phyloP scores from a whole-genome alignment of 2,329 filamentous ascomycete genomes.

The Botrytis hyacinthi region DNA sequence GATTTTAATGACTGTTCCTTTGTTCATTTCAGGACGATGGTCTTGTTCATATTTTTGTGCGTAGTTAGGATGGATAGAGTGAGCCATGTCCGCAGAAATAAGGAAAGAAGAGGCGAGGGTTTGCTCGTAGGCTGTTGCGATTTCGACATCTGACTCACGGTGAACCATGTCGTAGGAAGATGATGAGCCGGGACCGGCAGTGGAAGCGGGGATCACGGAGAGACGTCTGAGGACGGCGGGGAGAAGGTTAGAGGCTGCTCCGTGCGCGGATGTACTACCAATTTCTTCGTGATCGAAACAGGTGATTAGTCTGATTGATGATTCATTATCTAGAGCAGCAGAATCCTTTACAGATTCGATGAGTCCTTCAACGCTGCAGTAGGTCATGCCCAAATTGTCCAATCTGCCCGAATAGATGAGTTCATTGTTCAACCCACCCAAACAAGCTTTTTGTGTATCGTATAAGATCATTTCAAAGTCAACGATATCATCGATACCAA shows the following conservation, averaged over 20 bases:
- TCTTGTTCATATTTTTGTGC: conserved; percentile 84
- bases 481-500: conserved; percentile 67
- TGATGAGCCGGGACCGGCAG: conserved; percentile 49
- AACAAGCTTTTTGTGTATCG: conserved; percentile 85
- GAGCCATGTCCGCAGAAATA: conserved; percentile 95
- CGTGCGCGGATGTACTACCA: conserved; percentile 87
- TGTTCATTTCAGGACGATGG: conserved; percentile 93
- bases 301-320: conserved; percentile 83
- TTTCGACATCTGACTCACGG: conserved; percentile 54
- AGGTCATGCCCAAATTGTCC: conserved; percentile 96
- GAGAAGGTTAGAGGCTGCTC: conserved; percentile 87
- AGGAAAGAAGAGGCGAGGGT: conserved; percentile 88
- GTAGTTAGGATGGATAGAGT: conserved; percentile 95
- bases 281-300: conserved; percentile 99
- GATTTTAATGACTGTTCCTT: conserved; percentile 94
- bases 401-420: conserved; percentile 94
- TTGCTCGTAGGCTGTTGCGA: conserved; percentile 87
- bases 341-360: conserved; percentile 71
- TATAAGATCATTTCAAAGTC: conserved; percentile 98
- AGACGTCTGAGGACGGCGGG: conserved; percentile 84
- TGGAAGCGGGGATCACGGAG: conserved; percentile 65
- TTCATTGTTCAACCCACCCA: conserved; percentile 89
- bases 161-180: conserved; percentile 61
- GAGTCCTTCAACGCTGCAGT: conserved; percentile 82
- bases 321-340: conserved; percentile 68